phyloP scores from a whole-genome alignment of 2,329 filamentous ascomycete species.

The Apiospora pterosperma region DNA sequence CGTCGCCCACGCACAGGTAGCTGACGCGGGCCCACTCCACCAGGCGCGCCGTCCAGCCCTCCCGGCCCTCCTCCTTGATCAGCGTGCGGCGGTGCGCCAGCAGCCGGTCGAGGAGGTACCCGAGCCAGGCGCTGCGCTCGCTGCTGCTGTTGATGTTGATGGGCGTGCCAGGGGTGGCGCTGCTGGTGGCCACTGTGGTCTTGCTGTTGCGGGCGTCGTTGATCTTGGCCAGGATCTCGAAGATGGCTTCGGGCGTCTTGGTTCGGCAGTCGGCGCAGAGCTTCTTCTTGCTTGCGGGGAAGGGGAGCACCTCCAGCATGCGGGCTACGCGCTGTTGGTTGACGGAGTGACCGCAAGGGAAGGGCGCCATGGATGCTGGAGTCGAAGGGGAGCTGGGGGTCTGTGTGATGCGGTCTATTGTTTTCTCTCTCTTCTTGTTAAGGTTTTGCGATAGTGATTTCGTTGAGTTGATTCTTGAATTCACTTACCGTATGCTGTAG shows the following conservation, averaged over 20 bases:
- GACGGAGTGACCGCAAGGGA: neutral
- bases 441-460: neutral
- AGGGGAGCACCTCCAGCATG: neutral
- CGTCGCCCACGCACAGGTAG: neutral
- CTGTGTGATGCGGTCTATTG: neutral
- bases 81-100: neutral
- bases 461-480: neutral
- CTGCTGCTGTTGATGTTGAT: neutral
- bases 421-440: neutral
- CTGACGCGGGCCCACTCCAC: neutral
- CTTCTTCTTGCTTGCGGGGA: constrained; percentile 4
- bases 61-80: neutral
- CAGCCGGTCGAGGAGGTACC: neutral
- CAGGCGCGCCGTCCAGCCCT: neutral
- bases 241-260: neutral
- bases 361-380: neutral
- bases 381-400: neutral
- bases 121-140: neutral
- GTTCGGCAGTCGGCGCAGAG: constrained; percentile 8
- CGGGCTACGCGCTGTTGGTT: neutral
- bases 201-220: neutral
- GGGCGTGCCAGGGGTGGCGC: neutral
- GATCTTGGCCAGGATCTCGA: neutral
- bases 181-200: neutral
- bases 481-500: neutral